Conservation (phyloP, 1,139 yeast species). For the Saccharomycopsis crataegensis region DNA sequence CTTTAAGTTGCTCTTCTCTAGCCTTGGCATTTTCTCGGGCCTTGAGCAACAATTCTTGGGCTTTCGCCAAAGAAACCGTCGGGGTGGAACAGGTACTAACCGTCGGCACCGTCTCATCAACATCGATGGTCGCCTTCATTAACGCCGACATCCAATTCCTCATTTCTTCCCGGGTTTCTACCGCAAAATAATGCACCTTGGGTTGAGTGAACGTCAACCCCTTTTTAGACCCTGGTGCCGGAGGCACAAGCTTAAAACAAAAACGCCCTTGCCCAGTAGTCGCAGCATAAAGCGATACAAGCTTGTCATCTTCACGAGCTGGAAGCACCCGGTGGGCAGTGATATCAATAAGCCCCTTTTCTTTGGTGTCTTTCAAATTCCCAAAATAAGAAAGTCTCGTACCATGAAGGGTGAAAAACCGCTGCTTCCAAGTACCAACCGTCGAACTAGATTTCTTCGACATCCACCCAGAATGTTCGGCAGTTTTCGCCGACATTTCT, state of each 20-base stretch:
- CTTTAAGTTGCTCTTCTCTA: slow-evolving; percentile 48
- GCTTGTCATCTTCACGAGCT: slow-evolving; percentile 62
- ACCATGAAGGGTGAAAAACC: slow-evolving; percentile 86
- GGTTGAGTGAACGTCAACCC: slow-evolving; percentile 97
- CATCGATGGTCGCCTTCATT: slow-evolving; percentile 92
- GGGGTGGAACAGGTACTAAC: slow-evolving; percentile 95
- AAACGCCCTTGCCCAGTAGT: slow-evolving; percentile 88
- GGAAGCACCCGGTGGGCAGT: slow-evolving; percentile 91
- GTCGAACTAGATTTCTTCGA: slow-evolving; percentile 81
- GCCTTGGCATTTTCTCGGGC: slow-evolving; percentile 67
- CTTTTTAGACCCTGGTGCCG: slow-evolving; percentile 94
- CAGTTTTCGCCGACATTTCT: slow-evolving; percentile 66
- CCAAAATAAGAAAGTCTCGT: slow-evolving; percentile 87
- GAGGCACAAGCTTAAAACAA: slow-evolving; percentile 91
- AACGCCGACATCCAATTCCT: slow-evolving; percentile 92
- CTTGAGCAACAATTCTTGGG: slow-evolving; percentile 77
- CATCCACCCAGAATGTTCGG: slow-evolving; percentile 92
- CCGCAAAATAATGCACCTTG: slow-evolving; percentile 92
- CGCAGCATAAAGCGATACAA: slow-evolving; percentile 83
- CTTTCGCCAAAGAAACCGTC: slow-evolving; percentile 77
- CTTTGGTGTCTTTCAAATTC: slow-evolving; percentile 71
- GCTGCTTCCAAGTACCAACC: slow-evolving; percentile 83
- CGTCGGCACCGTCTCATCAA: slow-evolving; percentile 88
- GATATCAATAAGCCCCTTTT: slow-evolving; percentile 89
- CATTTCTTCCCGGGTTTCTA: slow-evolving; percentile 86